Percentiles rank a stretch among this genome's conserved stretches.
Evolutionary conservation across 805 yeast species (phyloP).

Genomic region (Suhomyces tanzawaensis): DNA sequence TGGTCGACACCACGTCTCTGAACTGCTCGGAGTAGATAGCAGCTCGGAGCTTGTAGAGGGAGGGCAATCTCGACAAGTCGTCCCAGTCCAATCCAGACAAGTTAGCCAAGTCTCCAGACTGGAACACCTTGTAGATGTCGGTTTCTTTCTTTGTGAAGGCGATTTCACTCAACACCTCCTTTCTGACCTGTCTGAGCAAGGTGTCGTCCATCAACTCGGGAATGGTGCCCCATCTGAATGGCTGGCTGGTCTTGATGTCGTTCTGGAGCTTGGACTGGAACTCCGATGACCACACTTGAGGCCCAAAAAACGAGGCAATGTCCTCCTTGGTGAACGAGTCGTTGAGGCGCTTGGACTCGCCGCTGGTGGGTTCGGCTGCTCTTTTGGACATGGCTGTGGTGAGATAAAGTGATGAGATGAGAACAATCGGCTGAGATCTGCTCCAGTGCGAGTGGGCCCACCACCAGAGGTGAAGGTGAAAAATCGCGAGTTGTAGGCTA

Average conservation of each 20-base stretch:
- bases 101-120: conserved; percentile 89
- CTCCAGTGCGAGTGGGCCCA: neutral
- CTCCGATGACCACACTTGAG: conserved; percentile 45
- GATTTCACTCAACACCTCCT: conserved; percentile 77
- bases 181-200: conserved; percentile 72
- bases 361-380: neutral
- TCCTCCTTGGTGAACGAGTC: conserved; percentile 3
- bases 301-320: conserved; percentile 38
- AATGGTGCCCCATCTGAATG: conserved; percentile 90
- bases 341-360: conserved; percentile 4
- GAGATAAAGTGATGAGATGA: too few relatives aligned
- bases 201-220: conserved; percentile 70
- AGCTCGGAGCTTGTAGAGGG: conserved; percentile 72
- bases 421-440: neutral
- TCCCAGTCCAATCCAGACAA: conserved; percentile 78
- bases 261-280: conserved; percentile 40
- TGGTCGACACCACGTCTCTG: conserved; percentile 69
- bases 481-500: too few relatives aligned
- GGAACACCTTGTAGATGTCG: conserved; percentile 90
- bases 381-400: conserved; percentile 6
- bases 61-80: conserved; percentile 71
- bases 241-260: conserved; percentile 56
- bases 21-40: conserved; percentile 86
- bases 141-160: conserved; percentile 96
- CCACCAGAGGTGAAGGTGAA: neutral